Evolutionary conservation across 169 alveolate genomes (phyloP), one percentile per base, ranked within the genome.

Genomic region (Plasmodium berghei): DNA sequence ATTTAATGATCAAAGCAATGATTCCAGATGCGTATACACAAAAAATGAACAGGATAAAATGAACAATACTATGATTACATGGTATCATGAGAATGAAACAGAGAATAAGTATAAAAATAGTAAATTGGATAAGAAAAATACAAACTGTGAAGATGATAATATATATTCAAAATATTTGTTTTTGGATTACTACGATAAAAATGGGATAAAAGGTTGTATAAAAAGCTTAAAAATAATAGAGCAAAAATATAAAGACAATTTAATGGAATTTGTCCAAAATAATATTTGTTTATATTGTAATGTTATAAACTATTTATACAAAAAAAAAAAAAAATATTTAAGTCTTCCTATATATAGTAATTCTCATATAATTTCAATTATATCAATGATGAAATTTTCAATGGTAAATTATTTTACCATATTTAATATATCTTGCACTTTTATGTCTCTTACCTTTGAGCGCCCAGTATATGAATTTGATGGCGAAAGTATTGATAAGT

Each of bases 381-480:
- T 86, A 58, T 61, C 74, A 18, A 55, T 59, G 49, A 69, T 70
- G 75, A 86, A 86, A 71, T 70, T 70, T 71, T 70, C 86, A 5
- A 71, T 86, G 87, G 59, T 54, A 14, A 86, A 86, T 40, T 61
- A 86, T 59, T 86, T 86, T 61, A 34, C 87, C n/a, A 14, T 10
- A 46, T 86, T 56, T 70, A 86, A 61, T 54, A 28, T 86, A 14
- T 64, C 91, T 9, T 86, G 71, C 28, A 66, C 70, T 71, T 86
- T 86, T 63, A 70, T 86, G 48, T 71, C 87, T 34, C 71, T 86
- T 24, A 86, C 58, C 58, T 86, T 70, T 86, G 91, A 86, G 49
- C 67, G 72, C 24, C 86, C 87, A 9, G 20, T 56, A 24, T 63
- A 86, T 63, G 69, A 64, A 26, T 86, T 86, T 54, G 72, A 86